Evolutionary conservation across 352 stramenopile genomes (phyloP).

Genomic region (Phytopythium litorale): DNA sequence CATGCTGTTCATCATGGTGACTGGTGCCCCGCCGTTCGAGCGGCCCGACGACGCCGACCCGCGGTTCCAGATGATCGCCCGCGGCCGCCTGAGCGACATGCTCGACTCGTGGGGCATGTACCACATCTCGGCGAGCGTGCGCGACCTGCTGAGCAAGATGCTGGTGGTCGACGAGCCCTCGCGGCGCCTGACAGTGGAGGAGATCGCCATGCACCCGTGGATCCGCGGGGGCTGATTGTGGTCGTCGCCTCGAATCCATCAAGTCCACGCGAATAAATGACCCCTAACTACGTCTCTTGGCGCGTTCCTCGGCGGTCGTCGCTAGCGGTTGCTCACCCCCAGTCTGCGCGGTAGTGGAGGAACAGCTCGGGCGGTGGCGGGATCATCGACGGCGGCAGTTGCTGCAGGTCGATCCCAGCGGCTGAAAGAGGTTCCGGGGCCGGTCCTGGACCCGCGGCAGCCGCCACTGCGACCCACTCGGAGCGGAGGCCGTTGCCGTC

Average conservation of each 20-base stretch:
- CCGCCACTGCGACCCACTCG: neutral
- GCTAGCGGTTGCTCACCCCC: slow-evolving; percentile 36
- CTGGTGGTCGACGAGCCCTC: slow-evolving; percentile 80
- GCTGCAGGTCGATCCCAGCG: slow-evolving; percentile 9
- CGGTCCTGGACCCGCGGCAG: neutral
- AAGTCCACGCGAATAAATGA: slow-evolving; percentile 8
- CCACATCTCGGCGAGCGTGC: slow-evolving; percentile 66
- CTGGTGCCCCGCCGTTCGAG: slow-evolving; percentile 90
- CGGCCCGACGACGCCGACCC: slow-evolving; percentile 74
- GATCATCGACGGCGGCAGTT: slow-evolving; percentile 73
- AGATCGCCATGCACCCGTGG: slow-evolving; percentile 84
- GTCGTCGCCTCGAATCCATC: slow-evolving; percentile 11
- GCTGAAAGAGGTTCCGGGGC: neutral
- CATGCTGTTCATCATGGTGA: slow-evolving; percentile 95
- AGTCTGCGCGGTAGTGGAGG: slow-evolving; percentile 39
- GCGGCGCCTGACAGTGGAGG: slow-evolving; percentile 68
- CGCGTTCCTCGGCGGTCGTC: neutral
- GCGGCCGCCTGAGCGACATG: slow-evolving; percentile 78
- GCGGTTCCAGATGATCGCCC: slow-evolving; percentile 83
- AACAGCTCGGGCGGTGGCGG: slow-evolving; percentile 51
- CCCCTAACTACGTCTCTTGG: neutral
- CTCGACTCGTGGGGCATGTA: slow-evolving; percentile 86
- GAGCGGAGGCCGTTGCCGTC: no score
- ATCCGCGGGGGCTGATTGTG: slow-evolving; percentile 52
- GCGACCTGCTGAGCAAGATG: slow-evolving; percentile 75